Evolutionary conservation across 495 filamentous ascomycete genomes (phyloP), one percentile per base, ranked within the genome.

Genomic region (Xylaria scruposa): DNA sequence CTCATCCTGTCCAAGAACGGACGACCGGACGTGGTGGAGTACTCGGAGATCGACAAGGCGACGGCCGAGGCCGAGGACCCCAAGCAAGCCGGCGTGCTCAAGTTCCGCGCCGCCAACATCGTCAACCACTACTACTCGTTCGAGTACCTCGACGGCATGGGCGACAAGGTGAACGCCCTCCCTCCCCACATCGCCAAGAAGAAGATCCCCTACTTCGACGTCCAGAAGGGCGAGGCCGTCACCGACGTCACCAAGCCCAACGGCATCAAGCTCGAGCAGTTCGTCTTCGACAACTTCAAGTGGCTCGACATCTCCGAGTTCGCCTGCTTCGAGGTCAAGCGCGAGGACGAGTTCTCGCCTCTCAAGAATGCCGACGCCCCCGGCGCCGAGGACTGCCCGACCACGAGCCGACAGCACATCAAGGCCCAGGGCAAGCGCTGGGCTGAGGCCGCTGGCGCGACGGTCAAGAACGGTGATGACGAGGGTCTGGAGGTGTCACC

Each of bases 81-180:
- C 67, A 92, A 93, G 80, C 90, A 98, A 77, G 86, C 88, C 1
- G 90, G 89, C 56, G 85, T 98, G 65, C 89, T 99, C 78, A 97
- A 94, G 83, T 98, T 97, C 91, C 91, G 96, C 54, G 95, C 96
- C 63, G 96, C 95, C 73, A 99, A 99, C 84, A 99, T 99, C 72
- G 96, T 99, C 83, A 99, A 99, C 87, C 96, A 99, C 86, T 99
- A 98, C 88, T 99, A 99, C 86, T 95, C 92, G 44, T 97, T 94
- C 87, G 85, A 89, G 69, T 99, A 98, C 86, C 87, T 99, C 62
- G 92, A 97, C 79, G 91, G 88, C 54, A 97, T 98, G 74, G 94
- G 95, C 63, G 85, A 90, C 74, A 97, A 91, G 91, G 89, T 89
- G 24, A 90, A 95, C 83, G 88, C 89, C 74, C 88, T 99, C 38